Base-by-base conservation (phyloP, 768 basidiomycete species). In the Cytidiella melzeri region DNA sequence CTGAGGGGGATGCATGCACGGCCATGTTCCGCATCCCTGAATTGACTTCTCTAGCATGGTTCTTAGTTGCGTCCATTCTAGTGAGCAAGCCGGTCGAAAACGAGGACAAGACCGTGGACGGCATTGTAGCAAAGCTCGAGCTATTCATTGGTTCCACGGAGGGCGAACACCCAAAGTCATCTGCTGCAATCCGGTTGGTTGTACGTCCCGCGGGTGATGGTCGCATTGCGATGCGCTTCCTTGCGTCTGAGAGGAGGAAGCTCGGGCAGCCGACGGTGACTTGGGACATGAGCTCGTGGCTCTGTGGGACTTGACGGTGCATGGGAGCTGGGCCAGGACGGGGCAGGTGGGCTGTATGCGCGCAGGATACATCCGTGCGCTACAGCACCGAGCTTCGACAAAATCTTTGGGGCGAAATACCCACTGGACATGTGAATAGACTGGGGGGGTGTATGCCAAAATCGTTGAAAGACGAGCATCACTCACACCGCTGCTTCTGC, bases 181-280 rank as follows among this genome's bases (percentile, higher is more conserved):
- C n/a, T 51, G 55, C 55, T 42, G 58, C 58, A 13, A 34, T 7
- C 15, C 30, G 7, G 30, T 34, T 34, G 30, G 7, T 15, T 1
- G 51, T 48, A 11, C 56, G 52, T 21, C 58, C 58, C 56, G 34
- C 56, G 57, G 18, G 55, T 47, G 19, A 49, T 34, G 1, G 55
- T 62, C 27, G 57, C 50, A 43, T 58, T 57, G 20, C 55, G 45
- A 38, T 54, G 56, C 20, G 40, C 38, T 3, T 15, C 47, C 24
- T 45, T 25, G 19, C 50, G 48, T 24, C 39, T 36, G 47, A 45
- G 25, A 11, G 42, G 41, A 7, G 56, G 57, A 1, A 58, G 48
- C 36, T n/a, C n/a, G n/a, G n/a, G n/a, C n/a, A n/a, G n/a, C n/a
- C n/a, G n/a, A n/a, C n/a, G n/a, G n/a, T n/a, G n/a, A n/a, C n/a